Base-by-base conservation (phyloP, 305 asterid species). In the Nicotiana rustica region DNA sequence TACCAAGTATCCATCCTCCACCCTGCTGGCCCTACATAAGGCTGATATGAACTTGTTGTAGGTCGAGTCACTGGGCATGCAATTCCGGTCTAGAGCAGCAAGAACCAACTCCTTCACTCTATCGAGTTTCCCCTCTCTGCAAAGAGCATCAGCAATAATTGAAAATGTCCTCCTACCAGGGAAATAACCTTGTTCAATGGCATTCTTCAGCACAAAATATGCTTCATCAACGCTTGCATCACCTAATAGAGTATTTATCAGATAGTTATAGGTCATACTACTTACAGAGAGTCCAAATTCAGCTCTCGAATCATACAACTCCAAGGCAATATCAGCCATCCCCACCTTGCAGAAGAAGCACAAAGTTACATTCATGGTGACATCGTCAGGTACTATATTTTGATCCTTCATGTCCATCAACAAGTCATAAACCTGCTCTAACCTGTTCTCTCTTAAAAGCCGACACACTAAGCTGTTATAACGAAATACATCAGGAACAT, bases 301-400 rank as follows among this genome's bases (percentile, higher is more conserved):
- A 6, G 70, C 86, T 84, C 96, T 91, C 8, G 90, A 91, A 84
- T 93, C 80, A 83, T 90, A 94, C 88, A 96, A 89, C 56, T 86
- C 91, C 85, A 89, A 12, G 4, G 98, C 98, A 78, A 91, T 86
- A 82, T 93, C 94, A 83, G 85, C 83, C 92, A 90, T 86, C 75
- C 99, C 98, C 15, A 83, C 89, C 88, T 94, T 96, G 87, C 98
- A 93, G 59, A 93, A 92, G 86, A 96, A 92, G 89, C 97, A 90
- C 84, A 94, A 84, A 29, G 90, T 84, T 67, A 90, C 90, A 86
- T 91, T 94, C 97, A 94, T 90, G 19, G 99, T 92, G 49, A 82
- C 80, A 73, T 83, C 86, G 82, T 94, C 89, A 2, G 98, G 98
- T 62, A 85, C 59, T 67, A 90, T 82, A 47, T 86, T 89, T 60